Evolutionary conservation across 768 basidiomycete species (phyloP).

Genomic region (Daedaleopsis sinensis): DNA sequence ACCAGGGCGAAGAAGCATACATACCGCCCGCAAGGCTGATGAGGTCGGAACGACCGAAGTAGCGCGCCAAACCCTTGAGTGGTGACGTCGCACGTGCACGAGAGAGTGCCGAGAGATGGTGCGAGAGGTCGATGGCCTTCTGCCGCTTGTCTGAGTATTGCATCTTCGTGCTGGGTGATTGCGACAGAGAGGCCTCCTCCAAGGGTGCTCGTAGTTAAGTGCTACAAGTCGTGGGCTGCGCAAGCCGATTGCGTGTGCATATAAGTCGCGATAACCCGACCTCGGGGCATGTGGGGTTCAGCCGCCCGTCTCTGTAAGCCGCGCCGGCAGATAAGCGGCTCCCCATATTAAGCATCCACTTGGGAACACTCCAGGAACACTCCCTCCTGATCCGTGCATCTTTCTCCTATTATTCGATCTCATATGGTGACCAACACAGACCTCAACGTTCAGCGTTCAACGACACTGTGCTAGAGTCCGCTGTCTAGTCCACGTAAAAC

Average conservation of each 20-base stretch:
- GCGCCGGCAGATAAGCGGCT: neutral
- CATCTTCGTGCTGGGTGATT: slow-evolving; percentile 12
- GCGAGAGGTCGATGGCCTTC: slow-evolving; percentile 67
- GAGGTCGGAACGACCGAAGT: slow-evolving; percentile 53
- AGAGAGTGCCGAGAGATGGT: slow-evolving; percentile 66
- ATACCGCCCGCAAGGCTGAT: slow-evolving; percentile 72
- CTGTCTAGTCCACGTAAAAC: too few relatives aligned
- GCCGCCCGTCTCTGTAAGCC: neutral
- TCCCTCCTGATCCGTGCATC: too few relatives aligned
- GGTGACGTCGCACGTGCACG: slow-evolving; percentile 54
- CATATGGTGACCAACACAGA: too few relatives aligned
- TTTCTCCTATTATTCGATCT: too few relatives aligned
- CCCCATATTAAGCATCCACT: neutral
- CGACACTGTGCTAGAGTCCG: too few relatives aligned
- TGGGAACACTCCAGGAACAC: neutral
- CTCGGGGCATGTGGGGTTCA: too few relatives aligned
- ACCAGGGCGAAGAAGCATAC: slow-evolving; percentile 11
- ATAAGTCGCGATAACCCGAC: neutral
- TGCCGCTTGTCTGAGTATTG: slow-evolving; percentile 35
- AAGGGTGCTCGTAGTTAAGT: neutral
- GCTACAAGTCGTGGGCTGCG: neutral
- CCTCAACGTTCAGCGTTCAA: too few relatives aligned
- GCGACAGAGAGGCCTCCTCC: slow-evolving; percentile 6
- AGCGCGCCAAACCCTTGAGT: slow-evolving; percentile 68
- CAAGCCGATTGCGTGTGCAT: neutral